Conservation (phyloP, 2,329 filamentous ascomycete genomes). For the Cladophialophora exuberans region DNA sequence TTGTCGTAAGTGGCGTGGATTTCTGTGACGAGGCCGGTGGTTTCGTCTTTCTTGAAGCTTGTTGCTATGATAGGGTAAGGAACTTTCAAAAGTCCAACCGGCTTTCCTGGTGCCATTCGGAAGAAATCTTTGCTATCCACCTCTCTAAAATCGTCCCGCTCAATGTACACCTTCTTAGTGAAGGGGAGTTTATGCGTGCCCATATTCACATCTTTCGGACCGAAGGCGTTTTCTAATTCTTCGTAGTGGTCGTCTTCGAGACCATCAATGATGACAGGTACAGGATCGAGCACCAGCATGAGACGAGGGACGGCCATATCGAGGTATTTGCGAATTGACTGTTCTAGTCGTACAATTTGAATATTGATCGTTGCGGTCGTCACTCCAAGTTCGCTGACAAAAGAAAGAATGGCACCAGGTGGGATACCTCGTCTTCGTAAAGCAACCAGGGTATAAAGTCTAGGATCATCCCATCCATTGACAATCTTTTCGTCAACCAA, state of each 20-base stretch:
- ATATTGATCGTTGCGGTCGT: slow-evolving; percentile 81
- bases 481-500: slow-evolving; percentile 79
- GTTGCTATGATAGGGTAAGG: slow-evolving; percentile 71
- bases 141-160: slow-evolving; percentile 76
- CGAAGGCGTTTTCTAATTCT: slow-evolving; percentile 74
- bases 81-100: slow-evolving; percentile 72
- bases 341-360: slow-evolving; percentile 80
- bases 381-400: slow-evolving; percentile 88
- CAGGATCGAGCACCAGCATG: slow-evolving; percentile 85
- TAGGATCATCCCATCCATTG: slow-evolving; percentile 86
- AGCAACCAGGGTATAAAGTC: slow-evolving; percentile 83
- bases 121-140: slow-evolving; percentile 74
- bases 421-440: slow-evolving; percentile 84
- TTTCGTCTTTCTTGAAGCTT: slow-evolving; percentile 68
- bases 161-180: slow-evolving; percentile 82
- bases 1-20: slow-evolving; percentile 71
- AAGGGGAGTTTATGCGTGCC: slow-evolving; percentile 63
- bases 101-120: slow-evolving; percentile 74
- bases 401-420: slow-evolving; percentile 83
- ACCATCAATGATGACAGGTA: slow-evolving; percentile 81
- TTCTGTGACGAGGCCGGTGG: slow-evolving; percentile 66
- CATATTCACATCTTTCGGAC: slow-evolving; percentile 70
- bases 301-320: slow-evolving; percentile 85
- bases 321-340: slow-evolving; percentile 81
- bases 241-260: slow-evolving; percentile 68